Percentiles rank a stretch among this genome's conserved stretches.
Conservation (phyloP, 768 basidiomycete species). For the Mycena floridula region DNA sequence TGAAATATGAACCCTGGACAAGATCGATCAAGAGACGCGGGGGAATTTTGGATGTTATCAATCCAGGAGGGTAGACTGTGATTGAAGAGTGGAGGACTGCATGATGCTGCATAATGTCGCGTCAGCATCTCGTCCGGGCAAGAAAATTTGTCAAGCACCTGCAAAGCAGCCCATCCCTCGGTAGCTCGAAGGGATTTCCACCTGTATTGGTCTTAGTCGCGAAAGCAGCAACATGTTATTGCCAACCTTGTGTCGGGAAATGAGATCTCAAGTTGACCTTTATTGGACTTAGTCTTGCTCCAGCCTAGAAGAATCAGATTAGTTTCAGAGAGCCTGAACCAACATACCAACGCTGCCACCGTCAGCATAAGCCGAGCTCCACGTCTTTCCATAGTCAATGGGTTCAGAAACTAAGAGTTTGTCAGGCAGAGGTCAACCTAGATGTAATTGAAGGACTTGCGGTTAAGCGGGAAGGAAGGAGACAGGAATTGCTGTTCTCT, state of each 20-base stretch:
- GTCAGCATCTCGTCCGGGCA: too few relatives aligned
- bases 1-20: constrained; percentile 70
- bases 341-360: constrained; percentile 46
- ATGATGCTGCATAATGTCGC: too few relatives aligned
- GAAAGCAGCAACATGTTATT: neutral
- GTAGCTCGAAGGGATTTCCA: constrained; percentile 69
- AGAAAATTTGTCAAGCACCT: too few relatives aligned
- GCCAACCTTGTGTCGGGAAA: constrained; percentile 57
- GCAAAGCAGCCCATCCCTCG: constrained; percentile 82
- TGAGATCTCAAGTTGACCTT: constrained; percentile 52
- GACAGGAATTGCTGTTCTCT: constrained; percentile 81
- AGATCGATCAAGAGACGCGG: constrained; percentile 55
- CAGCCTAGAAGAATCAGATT: constrained; percentile 62
- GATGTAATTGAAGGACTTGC: constrained; percentile 30
- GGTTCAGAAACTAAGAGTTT: constrained; percentile 38
- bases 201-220: constrained; percentile 25
- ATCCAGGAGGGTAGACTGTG: constrained; percentile 44
- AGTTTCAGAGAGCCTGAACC: too few relatives aligned
- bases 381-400: constrained; percentile 42
- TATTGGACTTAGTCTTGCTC: constrained; percentile 25
- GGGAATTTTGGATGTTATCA: neutral
- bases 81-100: constrained; percentile 61
- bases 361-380: constrained; percentile 68
- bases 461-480: constrained; percentile 64
- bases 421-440: constrained; percentile 2